phyloP scores from a whole-genome alignment of 768 basidiomycete genomes.

The Suillus lakei region DNA sequence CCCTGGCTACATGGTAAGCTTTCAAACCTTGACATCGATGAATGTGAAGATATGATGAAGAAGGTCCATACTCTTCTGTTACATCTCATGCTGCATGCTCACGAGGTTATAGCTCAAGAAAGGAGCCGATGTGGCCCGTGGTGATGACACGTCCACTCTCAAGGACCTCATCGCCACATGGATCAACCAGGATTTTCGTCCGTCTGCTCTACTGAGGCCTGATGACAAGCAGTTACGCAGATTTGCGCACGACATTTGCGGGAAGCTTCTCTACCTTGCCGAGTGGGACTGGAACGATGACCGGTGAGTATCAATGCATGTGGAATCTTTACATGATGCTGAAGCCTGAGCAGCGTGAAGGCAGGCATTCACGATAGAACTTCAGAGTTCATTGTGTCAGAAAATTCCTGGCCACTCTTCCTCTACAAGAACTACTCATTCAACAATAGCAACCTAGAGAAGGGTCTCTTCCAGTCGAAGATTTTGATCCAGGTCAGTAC shows the following conservation, averaged over 20 bases:
- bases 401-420: constrained; percentile 18
- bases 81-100: not conserved
- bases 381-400: constrained; percentile 16
- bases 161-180: not conserved
- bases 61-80: not conserved
- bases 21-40: not conserved
- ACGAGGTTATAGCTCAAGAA: not conserved
- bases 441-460: constrained; percentile 13
- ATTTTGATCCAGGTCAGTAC: constrained; percentile 19
- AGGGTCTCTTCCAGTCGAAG: constrained; percentile 17
- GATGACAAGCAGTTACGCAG: not conserved
- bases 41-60: not conserved
- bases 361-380: constrained; percentile 14
- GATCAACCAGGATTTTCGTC: not conserved
- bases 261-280: not conserved
- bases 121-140: not conserved
- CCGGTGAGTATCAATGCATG: not conserved
- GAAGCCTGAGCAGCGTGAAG: not conserved
- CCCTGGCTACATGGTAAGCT: not conserved
- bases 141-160: not conserved
- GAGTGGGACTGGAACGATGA: not conserved
- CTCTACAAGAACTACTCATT: constrained; percentile 12
- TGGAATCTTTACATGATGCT: not conserved
- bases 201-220: not conserved
- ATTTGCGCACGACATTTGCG: not conserved